A percentile compares a stretch with the other conserved stretches of the same genome.
These are phyloP conservation scores for Nemania bipapillata DNA, from an alignment of 2,329 filamentous ascomycete genomes.

Conservation along the genomic window DNA sequence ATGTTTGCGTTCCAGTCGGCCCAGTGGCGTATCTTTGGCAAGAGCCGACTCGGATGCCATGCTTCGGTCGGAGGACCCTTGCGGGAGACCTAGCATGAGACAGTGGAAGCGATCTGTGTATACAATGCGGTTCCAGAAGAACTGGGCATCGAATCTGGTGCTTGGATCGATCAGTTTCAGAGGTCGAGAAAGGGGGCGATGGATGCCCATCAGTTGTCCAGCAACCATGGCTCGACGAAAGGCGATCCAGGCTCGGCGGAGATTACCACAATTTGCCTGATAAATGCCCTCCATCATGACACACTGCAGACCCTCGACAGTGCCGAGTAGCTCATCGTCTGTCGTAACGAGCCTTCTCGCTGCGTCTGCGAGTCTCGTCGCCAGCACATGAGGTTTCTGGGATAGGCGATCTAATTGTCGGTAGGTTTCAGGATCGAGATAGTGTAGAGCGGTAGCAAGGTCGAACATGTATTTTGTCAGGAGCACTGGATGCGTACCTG, in stretches of 20 bases:
- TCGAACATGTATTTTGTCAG: constrained; percentile 57
- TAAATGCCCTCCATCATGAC: constrained; percentile 59
- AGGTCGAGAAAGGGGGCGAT: neutral
- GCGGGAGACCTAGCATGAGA: constrained; percentile 18
- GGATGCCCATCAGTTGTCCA: constrained; percentile 30
- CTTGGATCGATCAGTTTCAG: constrained; percentile 1
- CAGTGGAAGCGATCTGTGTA: constrained; percentile 10
- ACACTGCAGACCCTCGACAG: constrained; percentile 61
- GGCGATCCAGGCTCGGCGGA: constrained; percentile 58
- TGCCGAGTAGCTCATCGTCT: constrained; percentile 59
- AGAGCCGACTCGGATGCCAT: neutral
- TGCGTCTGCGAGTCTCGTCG: constrained; percentile 42
- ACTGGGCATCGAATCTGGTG: constrained; percentile 11
- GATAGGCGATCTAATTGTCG: neutral
- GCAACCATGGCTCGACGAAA: constrained; percentile 54
- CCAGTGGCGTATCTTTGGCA: neutral
- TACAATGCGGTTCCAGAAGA: constrained; percentile 21
- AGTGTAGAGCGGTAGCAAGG: constrained; percentile 54
- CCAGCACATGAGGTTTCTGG: constrained; percentile 9
- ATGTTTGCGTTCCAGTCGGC: constrained; percentile 14
- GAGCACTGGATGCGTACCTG: constrained; percentile 48
- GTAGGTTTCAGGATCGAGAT: constrained; percentile 36
- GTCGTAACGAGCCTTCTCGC: constrained; percentile 54
- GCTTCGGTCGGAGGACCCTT: constrained; percentile 9
- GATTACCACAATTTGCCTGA: constrained; percentile 58